A percentile compares a stretch with the other conserved stretches of the same genome.
phyloP scores from a whole-genome alignment of 73 alveolate genomes.

The Paramecium sexaurelia region DNA sequence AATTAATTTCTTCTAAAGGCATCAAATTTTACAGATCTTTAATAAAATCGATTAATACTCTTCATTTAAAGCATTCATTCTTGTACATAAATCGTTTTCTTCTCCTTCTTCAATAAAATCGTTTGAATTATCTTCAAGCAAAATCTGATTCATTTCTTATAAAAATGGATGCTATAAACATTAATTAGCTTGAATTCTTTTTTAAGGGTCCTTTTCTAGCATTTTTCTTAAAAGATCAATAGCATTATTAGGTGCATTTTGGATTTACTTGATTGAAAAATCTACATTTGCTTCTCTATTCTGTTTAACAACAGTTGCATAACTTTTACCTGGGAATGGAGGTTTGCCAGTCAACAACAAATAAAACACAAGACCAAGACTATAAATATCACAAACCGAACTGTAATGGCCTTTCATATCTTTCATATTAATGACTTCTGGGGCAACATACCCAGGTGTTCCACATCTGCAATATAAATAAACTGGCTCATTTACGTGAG shows the following conservation, averaged over 20 bases:
- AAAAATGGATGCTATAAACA: conserved; percentile 38
- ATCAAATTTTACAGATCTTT: conserved; percentile 40
- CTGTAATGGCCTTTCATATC: conserved; percentile 56
- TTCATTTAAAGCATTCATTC: conserved; percentile 43
- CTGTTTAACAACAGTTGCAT: conserved; percentile 25
- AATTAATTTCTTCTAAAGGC: conserved; percentile 13
- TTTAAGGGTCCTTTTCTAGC: conserved; percentile 45
- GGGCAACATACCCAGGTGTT: conserved; percentile 71
- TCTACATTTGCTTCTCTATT: conserved; percentile 45
- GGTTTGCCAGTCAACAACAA: conserved; percentile 38
- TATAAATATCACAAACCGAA: conserved; percentile 54
- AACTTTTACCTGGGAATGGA: conserved; percentile 52
- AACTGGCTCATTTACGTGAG: conserved; percentile 62
- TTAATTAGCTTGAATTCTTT: neutral
- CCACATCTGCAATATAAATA: conserved; percentile 68
- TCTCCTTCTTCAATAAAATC: conserved; percentile 37
- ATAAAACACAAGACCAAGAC: conserved; percentile 45
- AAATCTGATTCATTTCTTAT: neutral
- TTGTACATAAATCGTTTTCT: neutral
- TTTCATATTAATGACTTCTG: conserved; percentile 66
- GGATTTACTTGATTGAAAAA: neutral
- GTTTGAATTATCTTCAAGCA: neutral
- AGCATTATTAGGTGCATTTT: neutral
- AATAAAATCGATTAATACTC: neutral
- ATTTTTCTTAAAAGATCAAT: conserved; percentile 16